Evolutionary conservation across 371 early-diverging fungal genomes (phyloP).

Genomic region (Saksenaea oblongispora): DNA sequence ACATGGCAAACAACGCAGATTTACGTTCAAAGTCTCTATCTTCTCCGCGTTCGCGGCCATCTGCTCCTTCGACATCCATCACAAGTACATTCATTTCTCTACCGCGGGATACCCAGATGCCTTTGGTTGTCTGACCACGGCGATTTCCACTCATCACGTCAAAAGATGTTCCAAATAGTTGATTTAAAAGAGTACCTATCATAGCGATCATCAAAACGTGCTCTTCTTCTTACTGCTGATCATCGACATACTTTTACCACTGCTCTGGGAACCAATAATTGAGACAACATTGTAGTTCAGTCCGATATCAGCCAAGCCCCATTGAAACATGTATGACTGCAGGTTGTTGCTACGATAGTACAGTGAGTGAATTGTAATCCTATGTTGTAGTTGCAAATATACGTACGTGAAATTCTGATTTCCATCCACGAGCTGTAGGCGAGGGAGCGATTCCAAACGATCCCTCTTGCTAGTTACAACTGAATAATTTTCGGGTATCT

Average conservation of each 20-base stretch:
- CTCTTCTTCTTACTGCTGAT: background rate
- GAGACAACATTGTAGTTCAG: slow-evolving; percentile 96
- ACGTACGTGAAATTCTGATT: slow-evolving; percentile 83
- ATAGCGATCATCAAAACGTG: background rate
- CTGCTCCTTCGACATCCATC: slow-evolving; percentile 98
- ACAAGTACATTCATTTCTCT: slow-evolving; percentile 83
- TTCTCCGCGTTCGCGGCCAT: slow-evolving; percentile 98
- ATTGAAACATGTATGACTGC: slow-evolving; percentile 78
- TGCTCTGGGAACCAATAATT: slow-evolving; percentile 97
- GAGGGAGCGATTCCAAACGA: slow-evolving; percentile 43
- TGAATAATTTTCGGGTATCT: background rate
- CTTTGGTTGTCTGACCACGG: slow-evolving; percentile 94
- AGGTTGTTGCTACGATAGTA: slow-evolving; percentile 56
- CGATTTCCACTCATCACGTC: slow-evolving; percentile 89
- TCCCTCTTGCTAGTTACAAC: slow-evolving; percentile 23
- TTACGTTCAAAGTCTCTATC: slow-evolving; percentile 99
- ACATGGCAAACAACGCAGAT: slow-evolving; percentile 96
- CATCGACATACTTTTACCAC: slow-evolving; percentile 87
- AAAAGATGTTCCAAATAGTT: slow-evolving; percentile 91
- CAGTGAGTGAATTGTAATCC: background rate
- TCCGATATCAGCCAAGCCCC: slow-evolving; percentile 83
- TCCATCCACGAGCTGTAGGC: slow-evolving; percentile 85
- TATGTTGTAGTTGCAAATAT: background rate
- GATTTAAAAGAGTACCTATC: slow-evolving; percentile 91
- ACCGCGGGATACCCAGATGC: slow-evolving; percentile 94